These are phyloP conservation scores for Sutorius eximius DNA, from an alignment of 1,284 basidiomycete species.

Conservation along the genomic window DNA sequence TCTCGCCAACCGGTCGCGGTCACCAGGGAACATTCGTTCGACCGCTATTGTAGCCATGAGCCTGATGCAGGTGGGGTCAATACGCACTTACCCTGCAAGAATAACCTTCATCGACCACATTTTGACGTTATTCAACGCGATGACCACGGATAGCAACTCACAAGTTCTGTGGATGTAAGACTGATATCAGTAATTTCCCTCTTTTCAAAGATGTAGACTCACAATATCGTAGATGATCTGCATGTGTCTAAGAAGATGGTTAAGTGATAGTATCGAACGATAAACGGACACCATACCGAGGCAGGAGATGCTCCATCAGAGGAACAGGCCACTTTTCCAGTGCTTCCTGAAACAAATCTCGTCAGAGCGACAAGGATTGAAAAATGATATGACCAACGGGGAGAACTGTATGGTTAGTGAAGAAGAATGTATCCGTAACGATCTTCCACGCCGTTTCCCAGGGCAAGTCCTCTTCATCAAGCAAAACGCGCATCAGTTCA, in stretches of 20 bases:
- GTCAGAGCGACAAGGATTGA: not conserved
- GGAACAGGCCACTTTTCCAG: slow-evolving; percentile 88
- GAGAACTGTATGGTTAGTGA: slow-evolving; percentile 89
- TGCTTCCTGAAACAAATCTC: slow-evolving; percentile 52
- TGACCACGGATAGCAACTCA: slow-evolving; percentile 29
- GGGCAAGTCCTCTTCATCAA: slow-evolving; percentile 85
- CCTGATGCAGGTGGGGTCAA: not conserved
- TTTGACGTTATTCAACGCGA: not conserved
- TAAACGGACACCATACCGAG: slow-evolving; percentile 43
- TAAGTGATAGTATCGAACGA: not conserved
- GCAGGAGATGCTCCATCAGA: slow-evolving; percentile 78
- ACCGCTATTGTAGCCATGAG: slow-evolving; percentile 55
- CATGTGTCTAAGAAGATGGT: slow-evolving; percentile 54
- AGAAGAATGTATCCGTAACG: slow-evolving; percentile 86
- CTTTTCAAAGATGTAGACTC: slow-evolving; percentile 30
- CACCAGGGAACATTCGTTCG: slow-evolving; percentile 85
- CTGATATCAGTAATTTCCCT: slow-evolving; percentile 6
- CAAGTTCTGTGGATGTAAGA: slow-evolving; percentile 44
- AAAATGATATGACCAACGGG: slow-evolving; percentile 46
- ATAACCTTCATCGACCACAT: slow-evolving; percentile 42
- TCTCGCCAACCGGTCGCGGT: slow-evolving; percentile 72
- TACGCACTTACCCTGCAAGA: slow-evolving; percentile 56
- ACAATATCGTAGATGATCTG: slow-evolving; percentile 91
- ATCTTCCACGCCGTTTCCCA: slow-evolving; percentile 88
- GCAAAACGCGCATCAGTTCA: slow-evolving; percentile 88